Evolutionary conservation across 202 grass and related monocot genomes (phyloP), one percentile per base, ranked within the genome.

Genomic region (Setaria viridis): DNA sequence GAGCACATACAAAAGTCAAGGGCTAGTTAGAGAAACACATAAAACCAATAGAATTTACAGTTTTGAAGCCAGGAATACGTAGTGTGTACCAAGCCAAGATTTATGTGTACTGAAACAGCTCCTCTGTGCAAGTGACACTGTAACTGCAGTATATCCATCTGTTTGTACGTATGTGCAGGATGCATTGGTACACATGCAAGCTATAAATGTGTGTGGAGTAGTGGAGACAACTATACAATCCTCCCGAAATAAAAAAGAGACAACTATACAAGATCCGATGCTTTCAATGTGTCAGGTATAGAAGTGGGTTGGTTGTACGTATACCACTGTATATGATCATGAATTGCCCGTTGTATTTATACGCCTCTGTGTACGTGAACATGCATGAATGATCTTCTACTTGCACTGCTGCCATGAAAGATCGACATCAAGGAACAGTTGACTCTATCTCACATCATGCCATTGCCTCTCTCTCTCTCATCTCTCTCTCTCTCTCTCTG

Each of bases 351-450:
- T 70, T 80, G 20, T 76, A 77, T 85, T 47, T 74, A 80, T 49
- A 81, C 67, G 0, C 53, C 53, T 82, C 15, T 46, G 37, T 35
- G 67, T 82, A 72, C 51, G 57, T 33, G 76, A 42, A 63, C 50
- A 42, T 55, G 29, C 17, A 67, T 21, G 4, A 0, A 32, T 80
- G 13, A 19, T 33, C 63, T 76, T 13, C 33, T 47, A 33, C 74
- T 33, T 60, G 71, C 46, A 75, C 77, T 75, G 77, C 83, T 70
- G 70, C 75, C 77, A 85, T 80, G 81, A 88, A 66, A 77, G 66
- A 80, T 85, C 81, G 87, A 80, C 85, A 72, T 85, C 67, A 77
- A 65, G 49, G 67, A 60, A 67, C 50, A 89, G 83, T 89, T 76
- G 80, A 85, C 53, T 78, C 71, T 74, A 14, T 54, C 25, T 39